A percentile compares a stretch with the other conserved stretches of the same genome.
Conservation (phyloP, 2,329 filamentous ascomycete genomes). For the Ophiocordyceps robertsii region DNA sequence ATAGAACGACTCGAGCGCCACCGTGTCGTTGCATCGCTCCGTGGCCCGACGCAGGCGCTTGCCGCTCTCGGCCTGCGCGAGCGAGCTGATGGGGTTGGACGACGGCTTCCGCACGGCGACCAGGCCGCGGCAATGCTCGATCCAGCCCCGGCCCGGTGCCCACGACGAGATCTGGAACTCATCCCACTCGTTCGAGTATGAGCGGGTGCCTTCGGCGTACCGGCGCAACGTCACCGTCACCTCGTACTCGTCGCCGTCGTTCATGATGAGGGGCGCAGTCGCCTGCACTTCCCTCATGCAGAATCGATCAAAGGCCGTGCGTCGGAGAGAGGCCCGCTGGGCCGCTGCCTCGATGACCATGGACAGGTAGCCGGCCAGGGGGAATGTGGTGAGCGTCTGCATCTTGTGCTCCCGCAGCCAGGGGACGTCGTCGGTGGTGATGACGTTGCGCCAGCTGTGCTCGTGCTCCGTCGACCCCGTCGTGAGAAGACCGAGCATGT, state of each 20-base stretch:
- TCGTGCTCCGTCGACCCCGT: constrained; percentile 30
- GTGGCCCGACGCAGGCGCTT: constrained; percentile 5
- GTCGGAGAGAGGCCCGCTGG: constrained; percentile 17
- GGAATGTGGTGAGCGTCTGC: constrained; percentile 41
- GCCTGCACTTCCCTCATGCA: constrained; percentile 13
- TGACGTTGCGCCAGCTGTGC: constrained; percentile 34
- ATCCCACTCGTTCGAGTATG: constrained; percentile 32
- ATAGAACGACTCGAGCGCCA: constrained; percentile 11
- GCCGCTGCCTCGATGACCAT: constrained; percentile 35
- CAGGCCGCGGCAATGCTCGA: constrained; percentile 43
- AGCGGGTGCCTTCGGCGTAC: constrained; percentile 14
- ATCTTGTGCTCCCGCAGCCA: constrained; percentile 47
- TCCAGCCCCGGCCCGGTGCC: constrained; percentile 37
- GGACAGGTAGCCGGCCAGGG: constrained; percentile 36
- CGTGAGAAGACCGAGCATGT: constrained; percentile 31
- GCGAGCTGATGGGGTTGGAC: constrained; percentile 9
- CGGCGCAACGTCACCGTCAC: constrained; percentile 10
- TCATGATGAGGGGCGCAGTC: constrained; percentile 13
- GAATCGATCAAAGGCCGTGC: constrained; percentile 7
- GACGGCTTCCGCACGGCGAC: constrained; percentile 21
- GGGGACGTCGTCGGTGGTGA: constrained; percentile 34
- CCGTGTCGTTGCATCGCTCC: background rate
- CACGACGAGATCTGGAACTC: constrained; percentile 44
- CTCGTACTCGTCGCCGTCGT: constrained; percentile 12
- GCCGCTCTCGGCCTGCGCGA: constrained; percentile 1